Percentiles rank a stretch among this genome's conserved stretches.
Conservation (phyloP, 208 protist genomes). For the Leishmania lainsoni region DNA sequence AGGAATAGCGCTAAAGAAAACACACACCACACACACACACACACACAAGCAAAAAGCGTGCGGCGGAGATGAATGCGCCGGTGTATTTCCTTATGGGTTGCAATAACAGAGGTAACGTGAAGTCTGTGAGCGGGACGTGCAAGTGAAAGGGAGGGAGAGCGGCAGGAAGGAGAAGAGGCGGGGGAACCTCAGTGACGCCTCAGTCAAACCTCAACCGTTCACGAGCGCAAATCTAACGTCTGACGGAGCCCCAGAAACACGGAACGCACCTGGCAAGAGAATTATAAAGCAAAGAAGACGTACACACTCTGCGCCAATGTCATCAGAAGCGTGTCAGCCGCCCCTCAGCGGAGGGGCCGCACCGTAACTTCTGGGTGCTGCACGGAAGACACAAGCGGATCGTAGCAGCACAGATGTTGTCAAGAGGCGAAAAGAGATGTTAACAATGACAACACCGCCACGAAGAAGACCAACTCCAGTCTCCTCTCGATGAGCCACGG, state of each 20-base stretch:
- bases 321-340: background rate
- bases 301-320: background rate
- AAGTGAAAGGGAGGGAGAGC: background rate
- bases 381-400: background rate
- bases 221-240: background rate
- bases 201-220: background rate
- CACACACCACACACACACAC: background rate
- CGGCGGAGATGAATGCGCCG: background rate
- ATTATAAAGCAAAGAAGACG: background rate
- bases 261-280: background rate
- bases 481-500: background rate
- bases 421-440: background rate
- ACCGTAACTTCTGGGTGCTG: background rate
- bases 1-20: background rate
- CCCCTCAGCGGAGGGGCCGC: background rate
- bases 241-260: background rate
- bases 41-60: background rate
- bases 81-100: background rate
- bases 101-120: background rate
- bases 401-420: background rate
- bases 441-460: background rate
- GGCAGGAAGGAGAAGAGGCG: background rate
- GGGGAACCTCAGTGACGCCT: background rate
- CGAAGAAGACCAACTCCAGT: background rate
- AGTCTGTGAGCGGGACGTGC: background rate